Percentiles rank a stretch among this genome's conserved stretches.
phyloP scores from a whole-genome alignment of 495 filamentous ascomycete genomes.

The Glonium stellatum region DNA sequence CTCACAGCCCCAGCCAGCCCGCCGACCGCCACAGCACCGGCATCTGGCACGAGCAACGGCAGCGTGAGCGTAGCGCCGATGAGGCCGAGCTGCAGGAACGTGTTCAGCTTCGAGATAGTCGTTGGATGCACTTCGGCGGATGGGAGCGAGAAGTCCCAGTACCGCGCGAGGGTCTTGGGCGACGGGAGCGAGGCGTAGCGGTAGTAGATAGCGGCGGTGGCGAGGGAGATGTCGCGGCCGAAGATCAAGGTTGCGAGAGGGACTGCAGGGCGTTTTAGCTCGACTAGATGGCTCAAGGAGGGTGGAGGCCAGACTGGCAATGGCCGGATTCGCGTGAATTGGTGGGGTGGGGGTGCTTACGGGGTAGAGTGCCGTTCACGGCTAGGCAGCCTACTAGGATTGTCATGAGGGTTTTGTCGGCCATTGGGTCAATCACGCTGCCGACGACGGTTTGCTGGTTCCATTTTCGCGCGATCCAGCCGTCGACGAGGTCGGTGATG shows the following conservation, averaged over 20 bases:
- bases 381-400: slow-evolving; percentile 77
- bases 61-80: slow-evolving; percentile 33
- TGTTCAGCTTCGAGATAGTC: slow-evolving; percentile 67
- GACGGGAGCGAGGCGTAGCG: slow-evolving; percentile 88
- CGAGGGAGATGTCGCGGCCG: slow-evolving; percentile 79
- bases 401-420: slow-evolving; percentile 88
- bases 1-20: not conserved
- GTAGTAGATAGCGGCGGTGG: slow-evolving; percentile 86
- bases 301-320: not conserved
- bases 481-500: slow-evolving; percentile 84
- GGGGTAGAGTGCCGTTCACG: slow-evolving; percentile 68
- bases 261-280: slow-evolving; percentile 41
- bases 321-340: not conserved
- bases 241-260: slow-evolving; percentile 86
- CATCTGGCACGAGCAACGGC: slow-evolving; percentile 3
- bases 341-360: slow-evolving; percentile 41
- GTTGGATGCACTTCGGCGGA: slow-evolving; percentile 91
- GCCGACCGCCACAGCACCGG: slow-evolving; percentile 1
- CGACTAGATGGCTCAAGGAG: not conserved
- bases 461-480: slow-evolving; percentile 82
- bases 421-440: slow-evolving; percentile 94
- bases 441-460: slow-evolving; percentile 89
- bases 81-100: slow-evolving; percentile 38
- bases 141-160: slow-evolving; percentile 95
- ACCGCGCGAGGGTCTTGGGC: slow-evolving; percentile 85